Evolutionary conservation across 2,329 filamentous ascomycete genomes (phyloP).

Genomic region (Teratosphaeria destructans): DNA sequence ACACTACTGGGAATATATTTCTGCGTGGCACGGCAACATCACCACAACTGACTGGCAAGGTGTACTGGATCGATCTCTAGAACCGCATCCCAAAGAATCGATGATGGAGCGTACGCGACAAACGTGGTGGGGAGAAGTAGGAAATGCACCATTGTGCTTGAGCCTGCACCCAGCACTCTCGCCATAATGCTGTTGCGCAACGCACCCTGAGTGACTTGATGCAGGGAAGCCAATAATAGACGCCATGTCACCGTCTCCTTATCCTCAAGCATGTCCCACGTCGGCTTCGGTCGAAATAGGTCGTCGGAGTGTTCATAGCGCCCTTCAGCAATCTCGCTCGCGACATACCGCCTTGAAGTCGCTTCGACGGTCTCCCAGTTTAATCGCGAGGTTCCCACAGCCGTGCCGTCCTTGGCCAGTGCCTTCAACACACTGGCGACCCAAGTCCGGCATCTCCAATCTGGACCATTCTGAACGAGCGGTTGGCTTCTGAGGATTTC

Average conservation of each 20-base stretch:
- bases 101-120: slow-evolving; percentile 32
- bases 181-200: not conserved
- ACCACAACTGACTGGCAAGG: slow-evolving; percentile 29
- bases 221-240: not conserved
- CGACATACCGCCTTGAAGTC: slow-evolving; percentile 27
- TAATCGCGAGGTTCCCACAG: slow-evolving; percentile 28
- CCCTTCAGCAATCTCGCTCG: slow-evolving; percentile 21
- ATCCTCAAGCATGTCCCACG: slow-evolving; percentile 13
- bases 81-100: slow-evolving; percentile 28
- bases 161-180: too few relatives aligned
- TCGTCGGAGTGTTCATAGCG: slow-evolving; percentile 10
- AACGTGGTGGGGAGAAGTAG: slow-evolving; percentile 28
- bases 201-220: not conserved
- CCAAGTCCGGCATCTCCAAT: slow-evolving; percentile 35
- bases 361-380: slow-evolving; percentile 31
- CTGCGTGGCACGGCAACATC: slow-evolving; percentile 31
- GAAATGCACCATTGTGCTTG: not conserved
- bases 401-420: slow-evolving; percentile 27
- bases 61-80: slow-evolving; percentile 27
- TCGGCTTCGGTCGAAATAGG: slow-evolving; percentile 17
- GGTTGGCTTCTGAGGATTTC: slow-evolving; percentile 24
- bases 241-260: slow-evolving; percentile 1
- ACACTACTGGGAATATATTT: slow-evolving; percentile 38
- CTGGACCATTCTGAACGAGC: slow-evolving; percentile 25
- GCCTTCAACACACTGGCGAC: slow-evolving; percentile 25